Base-by-base conservation (phyloP, 345 rosid genomes). In the Eucalyptus tenuipes region DNA sequence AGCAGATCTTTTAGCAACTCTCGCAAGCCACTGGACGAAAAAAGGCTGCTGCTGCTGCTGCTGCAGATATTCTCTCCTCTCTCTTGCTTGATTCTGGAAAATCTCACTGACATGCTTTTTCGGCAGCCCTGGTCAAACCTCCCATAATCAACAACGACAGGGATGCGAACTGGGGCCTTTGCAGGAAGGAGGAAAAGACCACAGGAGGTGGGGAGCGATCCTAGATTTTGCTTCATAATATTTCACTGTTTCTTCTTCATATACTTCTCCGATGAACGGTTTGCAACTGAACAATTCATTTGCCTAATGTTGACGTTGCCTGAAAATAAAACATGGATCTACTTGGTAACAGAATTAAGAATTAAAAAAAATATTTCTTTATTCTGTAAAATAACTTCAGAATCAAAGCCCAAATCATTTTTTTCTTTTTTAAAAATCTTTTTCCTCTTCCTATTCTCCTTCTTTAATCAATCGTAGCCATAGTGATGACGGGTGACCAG, bases 401-500 rank as follows among this genome's bases (percentile, higher is more conserved):
- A 4, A 18, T 1, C 3, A 4, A 18, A 52, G 24, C 4, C 4
- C 2, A 0, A 52, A 52, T 52, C 24, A 52, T 52, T 7, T 52
- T 52, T 17, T 52, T 52, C 22, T 17, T 18, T 17, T 17, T 52
- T 17, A 17, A 50, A 50, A 16, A 6, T 50, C 1, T 6, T 17
- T 7, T 50, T 50, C 17, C 8, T 50, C 22, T 16, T 50, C 2
- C 22, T 6, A 8, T 17, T 18, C 2, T 49, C 1, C 1, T 49
- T 49, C 5, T 52, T 1, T 17, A 17, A 50, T 17, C 8, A 17
- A 17, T 17, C 22, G 1, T 7, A 6, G 3, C 4, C 8, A 16
- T 2, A 6, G 0, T 3, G 2, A 48, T 13, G 15, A 47, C 2
- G 14, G 2, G 8, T 7, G 9, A 17, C 9, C 2, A 50, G 2